A percentile compares a stretch with the other conserved stretches of the same genome.
Evolutionary conservation across 75 land plant species (phyloP).

Genomic region (Chamaecyparis obtusa): DNA sequence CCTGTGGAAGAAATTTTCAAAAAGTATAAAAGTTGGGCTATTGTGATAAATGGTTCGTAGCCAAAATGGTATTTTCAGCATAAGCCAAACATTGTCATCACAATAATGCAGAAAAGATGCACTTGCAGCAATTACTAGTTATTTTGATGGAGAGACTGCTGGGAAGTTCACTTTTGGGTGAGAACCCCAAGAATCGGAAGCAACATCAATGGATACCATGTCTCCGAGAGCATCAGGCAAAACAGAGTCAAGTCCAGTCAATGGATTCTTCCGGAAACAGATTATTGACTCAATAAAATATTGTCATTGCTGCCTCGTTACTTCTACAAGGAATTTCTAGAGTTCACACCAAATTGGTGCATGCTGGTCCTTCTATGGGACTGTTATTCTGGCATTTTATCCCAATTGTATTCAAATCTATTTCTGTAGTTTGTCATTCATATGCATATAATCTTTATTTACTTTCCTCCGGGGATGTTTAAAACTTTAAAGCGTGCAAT

Average conservation of each 20-base stretch:
- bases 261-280: slow-evolving; percentile 22
- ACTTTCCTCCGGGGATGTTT: background rate
- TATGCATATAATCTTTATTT: background rate
- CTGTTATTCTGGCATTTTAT: background rate
- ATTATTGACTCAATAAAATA: slow-evolving; percentile 36
- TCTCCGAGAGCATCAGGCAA: slow-evolving; percentile 34
- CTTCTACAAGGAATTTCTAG: slow-evolving; percentile 87
- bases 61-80: slow-evolving; percentile 52
- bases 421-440: background rate
- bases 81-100: slow-evolving; percentile 26
- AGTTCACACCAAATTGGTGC: slow-evolving; percentile 24
- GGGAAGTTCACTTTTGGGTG: slow-evolving; percentile 19
- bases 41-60: slow-evolving; percentile 31
- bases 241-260: slow-evolving; percentile 43
- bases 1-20: slow-evolving; percentile 84
- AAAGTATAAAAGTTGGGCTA: slow-evolving; percentile 69
- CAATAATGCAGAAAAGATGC: slow-evolving; percentile 38
- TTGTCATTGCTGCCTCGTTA: slow-evolving; percentile 41
- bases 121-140: slow-evolving; percentile 20
- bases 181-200: slow-evolving; percentile 21
- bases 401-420: background rate
- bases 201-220: slow-evolving; percentile 39
- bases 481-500: background rate
- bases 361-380: background rate
- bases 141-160: slow-evolving; percentile 14